Conservation (phyloP, 352 stramenopile genomes). For the Elongisporangium prolatum region DNA sequence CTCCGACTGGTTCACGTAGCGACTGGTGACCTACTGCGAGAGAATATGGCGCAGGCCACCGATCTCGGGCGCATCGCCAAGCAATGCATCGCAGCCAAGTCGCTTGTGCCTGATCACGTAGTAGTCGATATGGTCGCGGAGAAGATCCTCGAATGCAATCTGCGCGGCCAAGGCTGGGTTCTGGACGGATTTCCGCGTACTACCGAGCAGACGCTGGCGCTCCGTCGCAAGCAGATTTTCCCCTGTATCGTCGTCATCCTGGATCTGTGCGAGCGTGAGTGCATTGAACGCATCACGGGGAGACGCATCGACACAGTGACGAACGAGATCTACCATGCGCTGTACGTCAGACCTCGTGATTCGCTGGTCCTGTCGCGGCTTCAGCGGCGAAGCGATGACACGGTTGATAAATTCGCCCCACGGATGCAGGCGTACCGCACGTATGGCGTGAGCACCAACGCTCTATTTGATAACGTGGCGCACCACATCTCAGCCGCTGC, state of each 20-base stretch:
- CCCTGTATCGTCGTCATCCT: constrained; percentile 54
- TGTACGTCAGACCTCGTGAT: constrained; percentile 32
- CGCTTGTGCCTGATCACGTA: constrained; percentile 63
- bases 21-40: constrained; percentile 63
- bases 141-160: constrained; percentile 34
- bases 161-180: constrained; percentile 43
- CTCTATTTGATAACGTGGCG: constrained; percentile 30
- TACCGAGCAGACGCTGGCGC: constrained; percentile 36
- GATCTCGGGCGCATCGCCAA: constrained; percentile 49
- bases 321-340: constrained; percentile 58
- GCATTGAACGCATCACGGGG: constrained; percentile 40
- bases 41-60: constrained; percentile 61
- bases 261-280: constrained; percentile 43
- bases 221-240: constrained; percentile 44
- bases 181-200: constrained; percentile 77
- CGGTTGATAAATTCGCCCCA: constrained; percentile 40
- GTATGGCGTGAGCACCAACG: constrained; percentile 55
- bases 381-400: constrained; percentile 53
- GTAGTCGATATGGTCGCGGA: constrained; percentile 76
- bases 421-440: constrained; percentile 61
- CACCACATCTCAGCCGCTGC: constrained; percentile 42
- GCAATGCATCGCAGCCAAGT: constrained; percentile 61
- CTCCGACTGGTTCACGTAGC: constrained; percentile 55
- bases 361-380: constrained; percentile 40
- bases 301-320: constrained; percentile 57